A percentile compares a stretch with the other conserved stretches of the same genome.
These are phyloP conservation scores for Vigna unguiculata DNA, from an alignment of 306 rosid genomes.

Conservation along the genomic window DNA sequence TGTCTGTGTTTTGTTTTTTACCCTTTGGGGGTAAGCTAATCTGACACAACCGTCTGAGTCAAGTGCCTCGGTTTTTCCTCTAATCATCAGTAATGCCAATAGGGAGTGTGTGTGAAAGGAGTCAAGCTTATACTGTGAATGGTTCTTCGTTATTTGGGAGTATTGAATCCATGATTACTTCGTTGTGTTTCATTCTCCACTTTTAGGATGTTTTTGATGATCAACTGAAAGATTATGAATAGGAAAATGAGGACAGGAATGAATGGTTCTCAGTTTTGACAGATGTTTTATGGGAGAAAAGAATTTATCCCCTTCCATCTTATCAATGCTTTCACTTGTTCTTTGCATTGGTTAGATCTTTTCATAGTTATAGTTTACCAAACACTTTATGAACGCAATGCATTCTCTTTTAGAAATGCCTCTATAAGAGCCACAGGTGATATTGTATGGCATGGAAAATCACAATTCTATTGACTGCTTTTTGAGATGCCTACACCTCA, in stretches of 20 bases:
- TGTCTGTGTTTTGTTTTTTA: constrained; percentile 20
- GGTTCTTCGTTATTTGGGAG: constrained; percentile 36
- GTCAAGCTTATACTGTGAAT: not conserved
- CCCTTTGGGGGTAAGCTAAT: constrained; percentile 25
- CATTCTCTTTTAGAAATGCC: constrained; percentile 12
- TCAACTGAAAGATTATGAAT: constrained; percentile 3
- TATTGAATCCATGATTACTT: constrained; percentile 25
- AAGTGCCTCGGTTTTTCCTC: not conserved
- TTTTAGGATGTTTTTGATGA: constrained; percentile 26
- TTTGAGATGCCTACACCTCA: not conserved
- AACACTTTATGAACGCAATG: not conserved
- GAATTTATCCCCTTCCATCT: constrained; percentile 7
- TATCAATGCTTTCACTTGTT: not conserved
- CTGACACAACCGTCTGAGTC: constrained; percentile 9
- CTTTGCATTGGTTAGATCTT: constrained; percentile 4
- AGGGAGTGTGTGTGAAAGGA: not conserved
- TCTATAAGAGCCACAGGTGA: not conserved
- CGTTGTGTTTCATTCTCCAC: constrained; percentile 15
- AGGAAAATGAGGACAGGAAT: constrained; percentile 10
- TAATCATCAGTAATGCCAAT: constrained; percentile 34
- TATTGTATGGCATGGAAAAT: not conserved
- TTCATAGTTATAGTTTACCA: constrained; percentile 16
- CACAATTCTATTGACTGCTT: not conserved
- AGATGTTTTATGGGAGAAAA: not conserved
- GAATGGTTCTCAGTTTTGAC: constrained; percentile 2